These are phyloP conservation scores for Hypoxylon sp. DNA, from an alignment of 2,329 filamentous ascomycete species.

Conservation along the genomic window DNA sequence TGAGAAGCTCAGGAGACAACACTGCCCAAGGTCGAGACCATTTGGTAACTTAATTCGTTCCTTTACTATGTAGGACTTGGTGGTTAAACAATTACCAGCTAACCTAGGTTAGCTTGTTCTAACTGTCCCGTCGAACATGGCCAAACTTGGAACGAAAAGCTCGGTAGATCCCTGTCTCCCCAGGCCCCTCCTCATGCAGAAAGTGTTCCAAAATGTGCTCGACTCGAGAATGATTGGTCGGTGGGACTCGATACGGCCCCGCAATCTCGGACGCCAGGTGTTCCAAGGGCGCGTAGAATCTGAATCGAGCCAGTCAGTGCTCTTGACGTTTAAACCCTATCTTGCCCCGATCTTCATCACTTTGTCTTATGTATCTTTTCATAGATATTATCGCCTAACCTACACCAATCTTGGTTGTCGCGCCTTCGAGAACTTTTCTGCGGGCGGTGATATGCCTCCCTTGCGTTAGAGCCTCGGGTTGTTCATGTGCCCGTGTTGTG, in stretches of 20 bases:
- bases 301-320: conserved; percentile 34
- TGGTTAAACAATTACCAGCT: conserved; percentile 26
- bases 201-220: conserved; percentile 55
- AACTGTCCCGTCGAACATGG: not conserved
- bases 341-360: conserved; percentile 1
- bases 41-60: conserved; percentile 19
- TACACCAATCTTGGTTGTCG: conserved; percentile 12
- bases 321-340: not conserved
- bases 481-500: conserved; percentile 19
- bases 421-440: conserved; percentile 36
- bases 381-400: conserved; percentile 2
- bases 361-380: not conserved
- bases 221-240: conserved; percentile 54
- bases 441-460: not conserved
- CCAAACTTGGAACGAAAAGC: conserved; percentile 21
- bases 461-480: conserved; percentile 12
- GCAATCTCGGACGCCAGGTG: conserved; percentile 50
- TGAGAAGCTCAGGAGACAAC: conserved; percentile 22
- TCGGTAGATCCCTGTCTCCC: conserved; percentile 50
- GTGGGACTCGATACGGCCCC: conserved; percentile 45
- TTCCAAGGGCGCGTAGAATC: conserved; percentile 58
- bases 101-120: conserved; percentile 3
- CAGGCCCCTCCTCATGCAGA: conserved; percentile 55
- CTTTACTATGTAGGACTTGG: conserved; percentile 20
- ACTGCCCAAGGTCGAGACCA: conserved; percentile 21